These are phyloP conservation scores for Xylaria sp. DNA, from an alignment of 2,329 filamentous ascomycete genomes.

Conservation along the genomic window DNA sequence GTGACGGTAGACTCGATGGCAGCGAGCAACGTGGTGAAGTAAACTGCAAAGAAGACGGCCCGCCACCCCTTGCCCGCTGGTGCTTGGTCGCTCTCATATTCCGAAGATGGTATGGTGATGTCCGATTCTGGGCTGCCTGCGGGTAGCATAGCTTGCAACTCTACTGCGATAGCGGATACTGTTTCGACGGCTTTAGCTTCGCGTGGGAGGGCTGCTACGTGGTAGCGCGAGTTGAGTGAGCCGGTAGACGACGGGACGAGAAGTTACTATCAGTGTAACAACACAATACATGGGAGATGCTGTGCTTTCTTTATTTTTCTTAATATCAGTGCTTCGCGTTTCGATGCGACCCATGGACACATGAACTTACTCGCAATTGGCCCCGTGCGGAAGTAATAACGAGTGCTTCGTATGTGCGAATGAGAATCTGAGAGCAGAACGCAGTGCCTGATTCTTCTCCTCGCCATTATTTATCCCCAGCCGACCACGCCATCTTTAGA, in stretches of 20 bases:
- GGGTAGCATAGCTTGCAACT: not conserved
- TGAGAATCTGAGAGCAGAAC: not conserved
- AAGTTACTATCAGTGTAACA: not conserved
- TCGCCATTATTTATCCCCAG: not conserved
- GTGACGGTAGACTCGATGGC: not conserved
- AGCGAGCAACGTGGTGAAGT: not conserved
- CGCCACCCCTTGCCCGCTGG: not conserved
- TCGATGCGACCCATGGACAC: not conserved
- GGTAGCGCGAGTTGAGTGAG: not conserved
- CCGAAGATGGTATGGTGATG: not conserved
- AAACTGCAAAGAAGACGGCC: not conserved
- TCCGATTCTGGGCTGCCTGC: not conserved
- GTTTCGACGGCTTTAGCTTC: not conserved
- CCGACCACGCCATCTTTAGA: not conserved
- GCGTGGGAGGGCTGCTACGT: too few relatives aligned
- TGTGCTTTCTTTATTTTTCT: not conserved
- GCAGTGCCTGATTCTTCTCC: not conserved
- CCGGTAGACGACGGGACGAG: not conserved
- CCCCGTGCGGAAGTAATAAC: not conserved
- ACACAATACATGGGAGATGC: not conserved
- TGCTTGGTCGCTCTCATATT: not conserved
- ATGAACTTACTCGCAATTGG: not conserved
- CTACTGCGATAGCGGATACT: not conserved
- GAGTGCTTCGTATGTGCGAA: not conserved
- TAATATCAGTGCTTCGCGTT: not conserved